Evolutionary conservation across 129 eudicot species (phyloP), one percentile per base, ranked within the genome.

Genomic region (Apium graveolens): DNA sequence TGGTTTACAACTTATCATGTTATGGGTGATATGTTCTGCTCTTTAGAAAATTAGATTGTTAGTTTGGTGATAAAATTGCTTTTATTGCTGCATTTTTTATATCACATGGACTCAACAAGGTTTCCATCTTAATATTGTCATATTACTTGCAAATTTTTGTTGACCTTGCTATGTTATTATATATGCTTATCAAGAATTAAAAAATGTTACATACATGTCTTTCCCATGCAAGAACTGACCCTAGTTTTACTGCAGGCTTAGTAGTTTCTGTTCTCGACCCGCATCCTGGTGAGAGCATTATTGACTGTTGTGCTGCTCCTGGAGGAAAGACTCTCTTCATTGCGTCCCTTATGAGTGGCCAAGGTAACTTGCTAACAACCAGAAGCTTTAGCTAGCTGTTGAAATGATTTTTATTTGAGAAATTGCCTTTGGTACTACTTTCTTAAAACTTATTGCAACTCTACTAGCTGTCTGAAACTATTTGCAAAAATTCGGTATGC

Each of bases 281-380:
- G 74, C 89, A 86, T 76, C 96, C 97, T 63, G 96, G 96, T 76
- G 98, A 93, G 70, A 86, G 74, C 31, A 89, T 93, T 79, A 46
- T 91, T 76, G 98, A 93, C 83, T 93, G 97, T 85, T 93, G 98
- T 88, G 98, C 98, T 86, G 98, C 98, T 79, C 98, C 98, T 14
- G 98, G 98, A 76, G 98, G 98, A 81, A 93, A 93, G 82, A 93
- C 98, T 26, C 93, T 93, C 73, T 93, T 93, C 86, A 89, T 93
- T 92, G 98, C 97, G 5, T 88, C 98, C 63, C 82, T 86, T 78
- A 74, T 93, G 80, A 84, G 74, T 63, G 98, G 90, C 42, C 86
- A 89, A 83, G 98, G 98, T 91, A 85, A 46, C 32, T 63, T 4
- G 38, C 65, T 24, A 62, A 71, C 10, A 51, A 77, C 68, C 29